Evolutionary conservation across 306 rosid species (phyloP).

Genomic region (Prunus armeniaca): DNA sequence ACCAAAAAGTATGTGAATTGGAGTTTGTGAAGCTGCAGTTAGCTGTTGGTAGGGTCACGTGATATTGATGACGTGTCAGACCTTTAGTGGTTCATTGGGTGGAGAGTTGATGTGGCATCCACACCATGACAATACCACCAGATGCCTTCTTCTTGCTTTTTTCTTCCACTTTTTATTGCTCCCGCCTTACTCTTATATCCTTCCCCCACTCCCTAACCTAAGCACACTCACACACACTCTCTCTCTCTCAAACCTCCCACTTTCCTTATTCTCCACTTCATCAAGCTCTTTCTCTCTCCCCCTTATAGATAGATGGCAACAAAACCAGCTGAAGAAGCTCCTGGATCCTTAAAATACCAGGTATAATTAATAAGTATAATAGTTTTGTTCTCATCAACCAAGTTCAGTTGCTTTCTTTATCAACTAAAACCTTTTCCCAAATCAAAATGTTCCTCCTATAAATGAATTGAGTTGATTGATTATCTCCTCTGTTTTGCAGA

Average conservation of each 20-base stretch:
- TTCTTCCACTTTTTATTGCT: conserved; percentile 9
- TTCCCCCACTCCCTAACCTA: conserved; percentile 15
- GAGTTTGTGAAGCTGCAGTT: neutral
- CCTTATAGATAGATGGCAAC: conserved; percentile 43
- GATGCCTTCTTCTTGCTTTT: conserved; percentile 18
- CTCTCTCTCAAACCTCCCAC: conserved; percentile 6
- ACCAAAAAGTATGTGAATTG: neutral
- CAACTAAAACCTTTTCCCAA: too few species aligned
- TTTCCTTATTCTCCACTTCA: conserved; percentile 26
- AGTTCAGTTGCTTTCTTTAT: neutral
- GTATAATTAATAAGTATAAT: conserved; percentile 20
- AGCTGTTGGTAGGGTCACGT: conserved; percentile 23
- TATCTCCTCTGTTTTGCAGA: conserved; percentile 38
- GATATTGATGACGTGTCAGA: conserved; percentile 32
- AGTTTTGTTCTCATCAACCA: neutral
- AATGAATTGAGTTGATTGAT: neutral
- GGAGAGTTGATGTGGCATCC: conserved; percentile 49
- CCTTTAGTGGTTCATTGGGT: conserved; percentile 17
- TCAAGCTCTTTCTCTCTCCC: neutral
- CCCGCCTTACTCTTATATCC: conserved; percentile 15
- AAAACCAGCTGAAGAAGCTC: conserved; percentile 50
- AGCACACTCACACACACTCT: conserved; percentile 8
- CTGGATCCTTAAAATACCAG: conserved; percentile 65
- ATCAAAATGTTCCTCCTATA: neutral
- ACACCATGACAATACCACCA: neutral